Evolutionary conservation across 208 protist species (phyloP), one percentile per base, ranked within the genome.

Genomic region (Lotmaria passim): DNA sequence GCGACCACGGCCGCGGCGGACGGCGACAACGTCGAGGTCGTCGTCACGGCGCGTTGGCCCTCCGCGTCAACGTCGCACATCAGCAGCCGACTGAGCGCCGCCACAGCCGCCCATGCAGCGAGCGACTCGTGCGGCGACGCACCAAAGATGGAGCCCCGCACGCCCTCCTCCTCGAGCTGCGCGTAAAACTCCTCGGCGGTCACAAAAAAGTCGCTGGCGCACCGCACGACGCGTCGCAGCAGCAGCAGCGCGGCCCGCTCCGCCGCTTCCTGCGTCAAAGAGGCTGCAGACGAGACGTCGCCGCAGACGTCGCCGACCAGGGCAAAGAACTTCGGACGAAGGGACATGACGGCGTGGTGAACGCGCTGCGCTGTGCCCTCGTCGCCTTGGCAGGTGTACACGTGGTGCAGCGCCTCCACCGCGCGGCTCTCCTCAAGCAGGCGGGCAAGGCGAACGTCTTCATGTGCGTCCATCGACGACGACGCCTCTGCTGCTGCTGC

Each of bases 101-200:
- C 76, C 39, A 66, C 28, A 14, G 47, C 47, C 10, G 82, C 82
- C 53, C 51, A 73, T 23, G 73, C 76, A 5, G 73, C 67, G 52
- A 75, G 48, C 0, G 73, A 75, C 43, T 75, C 65, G 24, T 77
- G 30, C 47, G 60, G 65, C 24, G 61, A 30, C 14, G 59, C 43
- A 14, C 74, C 64, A 23, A 74, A 62, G 26, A 69, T 23, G 23
- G 61, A 39, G n/a, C 38, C 28, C 26, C 60, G 61, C 34, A 68
- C 46, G 24, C 74, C 68, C 10, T 73, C 47, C 43, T 78, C 67
- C 34, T 68, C 66, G 26, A 81, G 53, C 50, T 64, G 33, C 12
- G 70, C 61, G 44, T 87, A 87, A 38, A 87, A 81, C 51, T 78
- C 74, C 66, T 83, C 82, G 1, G 71, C 58, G 51, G 26, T 23